Evolutionary conservation across 306 rosid species (phyloP).

Genomic region (Cucumis cinereus): DNA sequence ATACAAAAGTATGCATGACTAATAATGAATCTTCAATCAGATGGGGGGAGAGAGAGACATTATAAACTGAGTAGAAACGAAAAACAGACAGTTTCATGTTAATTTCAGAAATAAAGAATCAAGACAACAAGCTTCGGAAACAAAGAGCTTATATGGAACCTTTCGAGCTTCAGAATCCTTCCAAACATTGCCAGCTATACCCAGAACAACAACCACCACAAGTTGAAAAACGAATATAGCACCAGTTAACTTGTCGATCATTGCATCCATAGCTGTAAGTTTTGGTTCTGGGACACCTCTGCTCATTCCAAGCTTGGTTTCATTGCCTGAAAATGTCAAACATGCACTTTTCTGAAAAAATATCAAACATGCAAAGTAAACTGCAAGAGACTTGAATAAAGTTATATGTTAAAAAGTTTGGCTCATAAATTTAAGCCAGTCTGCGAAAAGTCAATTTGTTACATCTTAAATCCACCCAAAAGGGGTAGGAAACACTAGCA

Average conservation of each 20-base stretch:
- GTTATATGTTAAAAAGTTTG: not conserved
- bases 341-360: not conserved
- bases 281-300: slow-evolving; percentile 96
- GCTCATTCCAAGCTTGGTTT: slow-evolving; percentile 98
- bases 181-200: slow-evolving; percentile 96
- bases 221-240: slow-evolving; percentile 95
- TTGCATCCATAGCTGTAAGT: slow-evolving; percentile 96
- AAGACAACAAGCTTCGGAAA: not conserved
- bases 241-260: slow-evolving; percentile 97
- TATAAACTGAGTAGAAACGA: not conserved
- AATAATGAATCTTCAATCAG: not conserved
- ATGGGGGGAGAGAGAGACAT: not conserved
- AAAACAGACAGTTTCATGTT: not conserved
- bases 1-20: not conserved
- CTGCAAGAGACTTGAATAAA: not conserved
- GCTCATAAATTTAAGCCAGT: not conserved
- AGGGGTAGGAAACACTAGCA: not conserved
- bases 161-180: slow-evolving; percentile 94
- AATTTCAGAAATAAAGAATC: slow-evolving; percentile 12
- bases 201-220: slow-evolving; percentile 93
- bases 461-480: not conserved
- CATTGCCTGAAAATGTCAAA: slow-evolving; percentile 54
- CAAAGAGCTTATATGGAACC: slow-evolving; percentile 30
- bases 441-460: not conserved
- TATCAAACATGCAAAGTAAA: not conserved